A percentile compares a stretch with the other conserved stretches of the same genome.
Evolutionary conservation across 345 rosid genomes (phyloP).

Genomic region (Boechera divaricarpa): DNA sequence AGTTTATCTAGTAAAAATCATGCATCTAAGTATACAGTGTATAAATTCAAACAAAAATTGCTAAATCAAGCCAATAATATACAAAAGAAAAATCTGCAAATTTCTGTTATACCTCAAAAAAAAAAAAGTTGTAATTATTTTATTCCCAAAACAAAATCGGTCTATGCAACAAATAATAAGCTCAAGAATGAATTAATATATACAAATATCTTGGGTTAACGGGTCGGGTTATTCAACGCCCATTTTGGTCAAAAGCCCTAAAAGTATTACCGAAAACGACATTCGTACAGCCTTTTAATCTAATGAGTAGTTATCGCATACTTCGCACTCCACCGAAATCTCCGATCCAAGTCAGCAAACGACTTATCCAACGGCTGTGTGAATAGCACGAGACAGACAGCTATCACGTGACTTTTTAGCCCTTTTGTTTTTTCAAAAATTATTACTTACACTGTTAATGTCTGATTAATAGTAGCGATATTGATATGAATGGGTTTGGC

Average conservation of each 20-base stretch:
- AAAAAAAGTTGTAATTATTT: neutral
- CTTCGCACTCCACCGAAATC: constrained; percentile 37
- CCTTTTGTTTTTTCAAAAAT: neutral
- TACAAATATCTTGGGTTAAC: constrained; percentile 24
- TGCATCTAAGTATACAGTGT: neutral
- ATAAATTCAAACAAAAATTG: neutral
- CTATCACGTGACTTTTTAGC: constrained; percentile 41
- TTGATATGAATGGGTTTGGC: neutral
- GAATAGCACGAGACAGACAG: neutral
- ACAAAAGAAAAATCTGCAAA: neutral
- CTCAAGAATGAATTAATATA: neutral
- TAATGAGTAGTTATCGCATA: constrained; percentile 20
- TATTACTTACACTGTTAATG: neutral
- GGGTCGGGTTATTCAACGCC: constrained; percentile 53
- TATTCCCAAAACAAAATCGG: neutral
- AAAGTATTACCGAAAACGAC: constrained; percentile 49
- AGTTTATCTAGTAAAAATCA: neutral
- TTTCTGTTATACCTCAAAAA: neutral
- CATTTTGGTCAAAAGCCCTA: constrained; percentile 44
- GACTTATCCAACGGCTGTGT: constrained; percentile 42
- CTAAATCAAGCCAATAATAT: neutral
- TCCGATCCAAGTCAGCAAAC: constrained; percentile 20
- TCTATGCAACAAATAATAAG: neutral
- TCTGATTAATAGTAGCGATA: constrained; percentile 25
- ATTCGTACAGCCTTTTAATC: constrained; percentile 45